A percentile compares a stretch with the other conserved stretches of the same genome.
These are phyloP conservation scores for Chaetomium fimeti DNA, from an alignment of 495 filamentous ascomycete species.

Conservation along the genomic window DNA sequence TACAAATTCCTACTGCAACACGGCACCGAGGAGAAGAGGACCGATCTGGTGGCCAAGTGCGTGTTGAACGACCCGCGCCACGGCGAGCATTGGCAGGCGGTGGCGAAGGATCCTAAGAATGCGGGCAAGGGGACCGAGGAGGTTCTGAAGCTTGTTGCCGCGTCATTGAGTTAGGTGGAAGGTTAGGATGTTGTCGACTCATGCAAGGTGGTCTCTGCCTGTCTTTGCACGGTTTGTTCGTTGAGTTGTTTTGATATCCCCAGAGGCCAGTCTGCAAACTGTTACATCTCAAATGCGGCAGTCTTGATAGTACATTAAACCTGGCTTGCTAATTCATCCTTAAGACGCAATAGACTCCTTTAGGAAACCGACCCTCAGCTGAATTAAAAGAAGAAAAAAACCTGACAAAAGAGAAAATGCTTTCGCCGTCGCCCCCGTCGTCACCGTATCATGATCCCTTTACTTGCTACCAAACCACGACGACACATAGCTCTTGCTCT, in stretches of 20 bases:
- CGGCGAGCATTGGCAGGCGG: constrained; percentile 86
- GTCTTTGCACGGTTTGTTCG: background rate
- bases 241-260: constrained; percentile 14
- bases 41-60: constrained; percentile 74
- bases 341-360: background rate
- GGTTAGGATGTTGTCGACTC: background rate
- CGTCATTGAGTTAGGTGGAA: constrained; percentile 21
- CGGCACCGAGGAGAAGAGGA: constrained; percentile 87
- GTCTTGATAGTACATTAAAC: constrained; percentile 1
- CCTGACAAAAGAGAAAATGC: constrained; percentile 5
- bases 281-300: background rate
- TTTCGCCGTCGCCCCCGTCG: background rate
- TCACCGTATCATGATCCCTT: background rate
- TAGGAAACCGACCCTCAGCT: background rate
- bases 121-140: constrained; percentile 72
- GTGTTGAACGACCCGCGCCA: constrained; percentile 77
- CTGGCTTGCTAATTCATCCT: background rate
- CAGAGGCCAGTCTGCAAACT: background rate
- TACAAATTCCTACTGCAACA: constrained; percentile 89
- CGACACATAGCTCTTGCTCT: constrained; percentile 74
- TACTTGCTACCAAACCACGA: constrained; percentile 77
- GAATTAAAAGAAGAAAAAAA: background rate
- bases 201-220: background rate
- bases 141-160: constrained; percentile 72
- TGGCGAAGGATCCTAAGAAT: constrained; percentile 83